A percentile compares a stretch with the other conserved stretches of the same genome.
phyloP scores from a whole-genome alignment of 1,284 basidiomycete genomes.

The Ganoderma lucidum region DNA sequence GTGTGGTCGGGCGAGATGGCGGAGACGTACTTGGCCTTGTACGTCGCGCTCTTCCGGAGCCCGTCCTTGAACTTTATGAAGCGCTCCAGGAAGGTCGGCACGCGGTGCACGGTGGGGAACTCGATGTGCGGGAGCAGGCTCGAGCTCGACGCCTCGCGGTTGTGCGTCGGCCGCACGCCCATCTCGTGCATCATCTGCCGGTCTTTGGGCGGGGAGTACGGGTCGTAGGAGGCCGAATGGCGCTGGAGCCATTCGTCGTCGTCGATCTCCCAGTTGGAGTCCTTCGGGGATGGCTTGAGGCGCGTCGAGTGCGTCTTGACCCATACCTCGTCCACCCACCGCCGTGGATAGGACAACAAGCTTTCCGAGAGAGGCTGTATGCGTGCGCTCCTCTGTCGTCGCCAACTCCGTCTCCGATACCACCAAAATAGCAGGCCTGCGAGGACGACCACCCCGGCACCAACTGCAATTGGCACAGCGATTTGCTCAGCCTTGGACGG shows the following conservation, averaged over 20 bases:
- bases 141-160: slow-evolving; percentile 22
- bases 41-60: slow-evolving; percentile 26
- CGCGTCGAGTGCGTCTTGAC: slow-evolving; percentile 15
- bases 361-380: slow-evolving; percentile 14
- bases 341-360: slow-evolving; percentile 12
- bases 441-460: slow-evolving; percentile 24
- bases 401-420: slow-evolving; percentile 22
- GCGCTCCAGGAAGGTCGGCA: slow-evolving; percentile 29
- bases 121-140: slow-evolving; percentile 25
- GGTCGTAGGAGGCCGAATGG: slow-evolving; percentile 17
- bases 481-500: slow-evolving; percentile 26
- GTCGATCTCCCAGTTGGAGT: slow-evolving; percentile 30
- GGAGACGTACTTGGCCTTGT: slow-evolving; percentile 28
- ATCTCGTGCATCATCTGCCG: slow-evolving; percentile 6
- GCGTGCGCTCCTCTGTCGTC: slow-evolving; percentile 6
- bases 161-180: slow-evolving; percentile 23
- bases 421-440: slow-evolving; percentile 21
- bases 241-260: slow-evolving; percentile 18
- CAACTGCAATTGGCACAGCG: slow-evolving; percentile 32
- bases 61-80: slow-evolving; percentile 28
- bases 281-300: slow-evolving; percentile 20
- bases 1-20: slow-evolving; percentile 20
- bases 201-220: slow-evolving; percentile 13
- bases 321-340: slow-evolving; percentile 14
- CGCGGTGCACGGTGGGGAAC: slow-evolving; percentile 15